These are phyloP conservation scores for Sonneratia alba DNA, from an alignment of 345 rosid species.

Conservation along the genomic window DNA sequence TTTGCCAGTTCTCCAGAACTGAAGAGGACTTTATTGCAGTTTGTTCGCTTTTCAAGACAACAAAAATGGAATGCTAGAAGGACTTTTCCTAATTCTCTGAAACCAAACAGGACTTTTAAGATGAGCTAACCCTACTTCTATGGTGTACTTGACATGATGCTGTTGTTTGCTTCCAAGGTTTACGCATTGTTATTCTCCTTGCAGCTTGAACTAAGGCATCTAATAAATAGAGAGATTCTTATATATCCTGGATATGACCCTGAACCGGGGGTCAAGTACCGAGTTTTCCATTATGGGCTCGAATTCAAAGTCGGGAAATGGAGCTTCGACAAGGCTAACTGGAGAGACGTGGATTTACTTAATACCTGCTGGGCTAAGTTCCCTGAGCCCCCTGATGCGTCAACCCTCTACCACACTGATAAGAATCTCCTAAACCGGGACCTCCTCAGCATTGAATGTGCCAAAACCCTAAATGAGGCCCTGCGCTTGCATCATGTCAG, in stretches of 20 bases:
- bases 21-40: not conserved
- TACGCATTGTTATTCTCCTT: constrained; percentile 5
- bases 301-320: constrained; percentile 81
- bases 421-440: constrained; percentile 43
- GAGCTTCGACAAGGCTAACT: constrained; percentile 96
- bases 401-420: constrained; percentile 42
- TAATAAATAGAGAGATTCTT: constrained; percentile 58
- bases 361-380: constrained; percentile 83
- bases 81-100: not conserved
- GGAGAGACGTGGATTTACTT: constrained; percentile 71
- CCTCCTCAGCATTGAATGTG: constrained; percentile 92
- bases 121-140: not conserved
- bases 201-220: constrained; percentile 80
- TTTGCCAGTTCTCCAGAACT: not conserved
- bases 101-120: no score
- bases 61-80: not conserved
- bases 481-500: constrained; percentile 61
- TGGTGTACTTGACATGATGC: not conserved
- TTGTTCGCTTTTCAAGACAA: not conserved
- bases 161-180: not conserved
- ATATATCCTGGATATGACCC: constrained; percentile 94
- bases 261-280: constrained; percentile 55
- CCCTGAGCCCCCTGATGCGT: constrained; percentile 78
- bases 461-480: constrained; percentile 68
- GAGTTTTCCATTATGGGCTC: constrained; percentile 94